Evolutionary conservation across 2,329 filamentous ascomycete species (phyloP).

Genomic region (Colletotrichum cuscutae): DNA sequence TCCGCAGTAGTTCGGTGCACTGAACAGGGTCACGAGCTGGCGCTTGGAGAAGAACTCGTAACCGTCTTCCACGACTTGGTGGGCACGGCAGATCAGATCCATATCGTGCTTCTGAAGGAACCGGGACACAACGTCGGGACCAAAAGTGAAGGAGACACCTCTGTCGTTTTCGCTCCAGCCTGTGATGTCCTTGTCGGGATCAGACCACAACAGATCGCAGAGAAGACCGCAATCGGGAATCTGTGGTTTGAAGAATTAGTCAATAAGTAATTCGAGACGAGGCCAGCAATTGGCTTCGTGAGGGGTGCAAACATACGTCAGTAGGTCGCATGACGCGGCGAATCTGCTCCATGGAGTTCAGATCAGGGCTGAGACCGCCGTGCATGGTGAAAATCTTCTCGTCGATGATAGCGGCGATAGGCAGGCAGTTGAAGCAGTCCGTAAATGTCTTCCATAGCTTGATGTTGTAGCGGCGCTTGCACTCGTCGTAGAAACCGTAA

Average conservation of each 20-base stretch:
- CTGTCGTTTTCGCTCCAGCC: slow-evolving; percentile 99
- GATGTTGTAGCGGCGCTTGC: slow-evolving; percentile 99
- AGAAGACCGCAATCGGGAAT: slow-evolving; percentile 98
- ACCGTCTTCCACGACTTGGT: slow-evolving; percentile 98
- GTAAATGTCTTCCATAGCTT: slow-evolving; percentile 99
- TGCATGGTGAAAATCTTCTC: slow-evolving; percentile 99
- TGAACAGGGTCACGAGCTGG: slow-evolving; percentile 96
- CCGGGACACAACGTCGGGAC: slow-evolving; percentile 94
- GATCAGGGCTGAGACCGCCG: slow-evolving; percentile 93
- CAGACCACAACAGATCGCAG: slow-evolving; percentile 97
- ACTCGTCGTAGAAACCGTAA: slow-evolving; percentile 99
- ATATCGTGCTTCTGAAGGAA: slow-evolving; percentile 99
- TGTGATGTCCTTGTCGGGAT: slow-evolving; percentile 98
- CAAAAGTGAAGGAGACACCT: slow-evolving; percentile 98
- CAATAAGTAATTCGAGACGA: neutral
- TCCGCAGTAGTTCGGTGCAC: slow-evolving; percentile 98
- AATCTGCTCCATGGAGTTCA: slow-evolving; percentile 99
- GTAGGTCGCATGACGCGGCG: slow-evolving; percentile 98
- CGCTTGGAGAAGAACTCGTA: slow-evolving; percentile 99
- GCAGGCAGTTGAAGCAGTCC: slow-evolving; percentile 99
- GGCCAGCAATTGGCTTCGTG: slow-evolving; percentile 12
- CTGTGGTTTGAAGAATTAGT: slow-evolving; percentile 57
- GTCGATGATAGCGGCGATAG: slow-evolving; percentile 98
- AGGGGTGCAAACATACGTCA: slow-evolving; percentile 76
- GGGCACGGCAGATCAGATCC: slow-evolving; percentile 98